Evolutionary conservation across 305 asterid genomes (phyloP).

Genomic region (Fraxinus baroniana): DNA sequence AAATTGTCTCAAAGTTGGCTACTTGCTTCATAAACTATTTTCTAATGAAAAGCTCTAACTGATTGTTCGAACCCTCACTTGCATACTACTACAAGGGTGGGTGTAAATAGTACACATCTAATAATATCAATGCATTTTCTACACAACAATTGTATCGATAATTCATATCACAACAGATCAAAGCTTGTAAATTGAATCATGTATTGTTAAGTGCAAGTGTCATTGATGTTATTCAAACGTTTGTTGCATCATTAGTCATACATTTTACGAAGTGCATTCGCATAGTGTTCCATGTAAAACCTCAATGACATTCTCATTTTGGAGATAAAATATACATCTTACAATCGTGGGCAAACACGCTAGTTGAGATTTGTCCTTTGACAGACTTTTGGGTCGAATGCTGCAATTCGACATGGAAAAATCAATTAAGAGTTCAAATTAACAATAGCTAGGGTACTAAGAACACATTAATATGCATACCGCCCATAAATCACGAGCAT

Average conservation of each 20-base stretch:
- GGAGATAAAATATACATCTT: slow-evolving; percentile 73
- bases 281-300: neutral
- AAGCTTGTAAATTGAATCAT: neutral
- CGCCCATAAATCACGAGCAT: slow-evolving; percentile 80
- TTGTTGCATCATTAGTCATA: neutral
- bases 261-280: neutral
- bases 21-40: too few relatives aligned
- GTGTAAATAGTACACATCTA: too few relatives aligned
- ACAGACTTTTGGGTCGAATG: slow-evolving; percentile 45
- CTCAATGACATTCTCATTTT: slow-evolving; percentile 21
- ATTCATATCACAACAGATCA: neutral
- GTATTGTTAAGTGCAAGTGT: neutral
- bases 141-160: neutral
- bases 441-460: neutral
- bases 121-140: neutral
- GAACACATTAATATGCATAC: slow-evolving; percentile 26
- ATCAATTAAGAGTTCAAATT: neutral
- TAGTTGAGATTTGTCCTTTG: slow-evolving; percentile 55
- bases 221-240: neutral
- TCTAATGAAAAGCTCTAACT: too few relatives aligned
- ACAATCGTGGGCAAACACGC: slow-evolving; percentile 64
- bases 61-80: neutral
- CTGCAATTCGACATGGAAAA: slow-evolving; percentile 34
- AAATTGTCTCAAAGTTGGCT: too few relatives aligned
- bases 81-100: too few relatives aligned